A percentile compares a stretch with the other conserved stretches of the same genome.
Conservation (phyloP, 192 early-diverging fungal species). For the Mortierella alpina region DNA sequence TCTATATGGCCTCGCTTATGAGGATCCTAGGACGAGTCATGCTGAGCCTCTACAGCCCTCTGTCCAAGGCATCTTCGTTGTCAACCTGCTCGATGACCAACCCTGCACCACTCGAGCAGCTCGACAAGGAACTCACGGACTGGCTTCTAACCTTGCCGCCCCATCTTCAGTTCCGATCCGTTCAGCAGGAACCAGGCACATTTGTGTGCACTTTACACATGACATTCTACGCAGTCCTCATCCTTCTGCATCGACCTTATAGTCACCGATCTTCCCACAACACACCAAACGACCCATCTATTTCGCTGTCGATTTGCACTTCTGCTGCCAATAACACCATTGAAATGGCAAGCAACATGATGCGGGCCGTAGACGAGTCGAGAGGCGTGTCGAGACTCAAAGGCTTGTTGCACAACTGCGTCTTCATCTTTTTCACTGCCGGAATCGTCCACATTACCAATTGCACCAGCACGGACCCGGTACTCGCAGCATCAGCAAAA, state of each 20-base stretch:
- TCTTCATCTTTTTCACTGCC: constrained; percentile 52
- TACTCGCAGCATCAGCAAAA: constrained; percentile 48
- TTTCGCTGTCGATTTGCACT: constrained; percentile 56
- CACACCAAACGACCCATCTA: constrained; percentile 33
- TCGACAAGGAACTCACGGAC: constrained; percentile 58
- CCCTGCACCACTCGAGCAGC: constrained; percentile 60
- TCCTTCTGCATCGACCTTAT: constrained; percentile 67
- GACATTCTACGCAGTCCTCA: constrained; percentile 63
- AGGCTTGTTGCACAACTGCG: constrained; percentile 28
- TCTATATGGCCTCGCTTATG: constrained; percentile 56
- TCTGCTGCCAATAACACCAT: constrained; percentile 58
- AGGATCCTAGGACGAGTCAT: constrained; percentile 64
- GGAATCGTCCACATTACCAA: constrained; percentile 56
- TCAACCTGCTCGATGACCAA: constrained; percentile 46
- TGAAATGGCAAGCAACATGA: constrained; percentile 55
- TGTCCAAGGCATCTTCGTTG: constrained; percentile 46
- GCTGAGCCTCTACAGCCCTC: constrained; percentile 60
- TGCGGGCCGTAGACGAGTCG: constrained; percentile 29
- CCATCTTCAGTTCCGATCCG: constrained; percentile 62
- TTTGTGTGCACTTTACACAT: constrained; percentile 57
- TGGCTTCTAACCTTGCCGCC: constrained; percentile 61
- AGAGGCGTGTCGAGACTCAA: constrained; percentile 29
- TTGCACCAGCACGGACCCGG: constrained; percentile 41
- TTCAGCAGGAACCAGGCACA: constrained; percentile 47
- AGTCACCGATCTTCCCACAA: constrained; percentile 41